These are phyloP conservation scores for Globisporangium spiculum DNA, from an alignment of 352 stramenopile species.

Conservation along the genomic window DNA sequence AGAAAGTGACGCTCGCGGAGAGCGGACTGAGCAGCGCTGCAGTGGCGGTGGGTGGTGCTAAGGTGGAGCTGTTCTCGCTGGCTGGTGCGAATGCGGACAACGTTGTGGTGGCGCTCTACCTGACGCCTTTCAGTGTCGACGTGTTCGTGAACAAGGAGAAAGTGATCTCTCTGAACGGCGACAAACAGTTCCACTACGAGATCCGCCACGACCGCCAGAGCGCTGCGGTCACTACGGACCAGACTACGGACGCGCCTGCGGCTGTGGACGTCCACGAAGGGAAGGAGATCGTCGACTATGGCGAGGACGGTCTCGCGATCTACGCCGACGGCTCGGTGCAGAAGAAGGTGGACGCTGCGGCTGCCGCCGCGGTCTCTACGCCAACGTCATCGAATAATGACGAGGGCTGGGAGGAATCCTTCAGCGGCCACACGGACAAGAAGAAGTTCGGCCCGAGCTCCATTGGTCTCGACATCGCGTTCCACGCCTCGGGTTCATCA, in stretches of 20 bases:
- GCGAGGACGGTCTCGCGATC: constrained; percentile 96
- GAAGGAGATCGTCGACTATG: constrained; percentile 96
- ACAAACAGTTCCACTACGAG: constrained; percentile 75
- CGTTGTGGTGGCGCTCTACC: constrained; percentile 52
- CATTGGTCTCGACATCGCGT: constrained; percentile 95
- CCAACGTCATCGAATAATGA: constrained; percentile 37
- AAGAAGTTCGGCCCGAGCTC: constrained; percentile 89
- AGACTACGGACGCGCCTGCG: constrained; percentile 19
- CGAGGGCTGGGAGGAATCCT: constrained; percentile 94
- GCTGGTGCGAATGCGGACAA: constrained; percentile 11
- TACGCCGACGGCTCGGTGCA: constrained; percentile 93
- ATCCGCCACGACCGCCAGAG: constrained; percentile 68
- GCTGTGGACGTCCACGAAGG: constrained; percentile 77
- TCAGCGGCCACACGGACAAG: constrained; percentile 90
- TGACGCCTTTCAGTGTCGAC: constrained; percentile 59
- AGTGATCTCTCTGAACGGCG: constrained; percentile 59
- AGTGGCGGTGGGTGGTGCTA: constrained; percentile 16
- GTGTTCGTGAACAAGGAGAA: constrained; percentile 65
- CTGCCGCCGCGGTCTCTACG: constrained; percentile 22
- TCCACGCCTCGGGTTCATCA: constrained; percentile 62
- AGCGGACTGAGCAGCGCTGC: constrained; percentile 25
- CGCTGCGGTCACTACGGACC: constrained; percentile 23
- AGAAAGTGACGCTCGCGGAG: constrained; percentile 31
- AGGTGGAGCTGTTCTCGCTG: constrained; percentile 38
- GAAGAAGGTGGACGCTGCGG: constrained; percentile 21